Evolutionary conservation across 352 stramenopile genomes (phyloP), one percentile per base, ranked within the genome.

Genomic region (Globisporangium abappressorium): DNA sequence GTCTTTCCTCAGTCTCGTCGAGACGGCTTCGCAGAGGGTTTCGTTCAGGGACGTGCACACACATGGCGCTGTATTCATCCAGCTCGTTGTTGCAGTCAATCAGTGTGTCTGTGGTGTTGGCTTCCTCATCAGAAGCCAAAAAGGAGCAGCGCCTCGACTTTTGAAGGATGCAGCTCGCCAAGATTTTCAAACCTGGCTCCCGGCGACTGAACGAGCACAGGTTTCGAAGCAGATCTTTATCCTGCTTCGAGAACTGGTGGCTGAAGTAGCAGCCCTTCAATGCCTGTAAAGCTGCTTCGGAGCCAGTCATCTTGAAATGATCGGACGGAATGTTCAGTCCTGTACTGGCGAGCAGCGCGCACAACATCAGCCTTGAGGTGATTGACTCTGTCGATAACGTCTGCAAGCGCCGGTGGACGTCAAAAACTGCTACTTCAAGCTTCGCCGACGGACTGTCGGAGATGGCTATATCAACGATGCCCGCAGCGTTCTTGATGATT

Each of bases 251-350:
- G 49, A 78, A 84, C 6, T 74, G 76, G 9, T 74, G 68, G 55
- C 69, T 77, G 0, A 73, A 76, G 18, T 65, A 68, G 57, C 79
- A 90, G 3, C 73, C 68, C 66, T 71, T 73, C 20, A 90, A 56
- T 30, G 80, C 53, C 55, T 81, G 67, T 12, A 89, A 22, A 7
- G 79, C 76, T 11, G 76, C 74, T 46, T 91, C 82, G 0, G 70
- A 56, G 18, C 75, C 77, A 9, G 80, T 87, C 82, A 91, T 86
- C 9, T 69, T 57, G 12, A 85, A 38, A 4, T 72, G 57, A 14
- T 57, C 70, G 20, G 69, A 78, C 15, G 79, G 74, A 9, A 85
- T 51, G 43, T 60, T 69, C 3, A 57, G 70, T 1, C 73, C 73
- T 0, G 76, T 73, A 14, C 69, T 66, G 24, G 62, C 59, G 57